Base-by-base conservation (phyloP, 352 stramenopile species). In the Ophiocytium majus region DNA sequence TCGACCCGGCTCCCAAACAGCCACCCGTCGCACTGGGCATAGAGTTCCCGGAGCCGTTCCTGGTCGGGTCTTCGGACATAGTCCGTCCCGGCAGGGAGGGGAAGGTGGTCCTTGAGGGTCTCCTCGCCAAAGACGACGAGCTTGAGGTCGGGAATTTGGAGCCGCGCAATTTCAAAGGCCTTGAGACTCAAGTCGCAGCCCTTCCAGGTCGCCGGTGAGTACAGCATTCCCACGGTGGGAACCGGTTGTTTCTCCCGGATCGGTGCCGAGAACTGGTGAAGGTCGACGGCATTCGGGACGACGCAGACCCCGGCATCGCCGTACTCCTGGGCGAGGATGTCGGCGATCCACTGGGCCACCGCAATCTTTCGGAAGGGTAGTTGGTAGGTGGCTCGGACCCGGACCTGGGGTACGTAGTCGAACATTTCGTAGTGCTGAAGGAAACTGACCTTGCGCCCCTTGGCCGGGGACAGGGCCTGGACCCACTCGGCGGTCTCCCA, bases 401-500 rank as follows among this genome's bases (percentile, higher is more conserved):
- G 57, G 57, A 28, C 57, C 57, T 71, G 19, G 19, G 57, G 57
- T n/a, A n/a, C n/a, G 57, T 71, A 71, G 57, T 23, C 23, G 19
- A 71, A 23, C 57, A 28, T 71, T 28, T 71, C 57, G 57, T 71
- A 23, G 57, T 71, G 57, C 57, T 71, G 57, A 28, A 71, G 23
- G 57, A 71, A 71, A 71, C 28, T 23, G 57, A 71, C 57, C 57
- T 71, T 71, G 19, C 19, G 28, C 19, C 57, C 57, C 57, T 71
- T 71, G 57, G 57, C 57, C 57, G 57, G 57, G 57, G 23, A 71
- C 57, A 23, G 19, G 19, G 57, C 57, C 57, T 23, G 28, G n/a
- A n/a, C n/a, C 57, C 57, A 71, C 57, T 71, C 57, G 57, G 57
- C 57, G 57, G 57, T 71, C 57, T 71, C 57, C 57, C 57, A 71